These are phyloP conservation scores for Moricandia moricandioides DNA, from an alignment of 345 rosid species.

Conservation along the genomic window DNA sequence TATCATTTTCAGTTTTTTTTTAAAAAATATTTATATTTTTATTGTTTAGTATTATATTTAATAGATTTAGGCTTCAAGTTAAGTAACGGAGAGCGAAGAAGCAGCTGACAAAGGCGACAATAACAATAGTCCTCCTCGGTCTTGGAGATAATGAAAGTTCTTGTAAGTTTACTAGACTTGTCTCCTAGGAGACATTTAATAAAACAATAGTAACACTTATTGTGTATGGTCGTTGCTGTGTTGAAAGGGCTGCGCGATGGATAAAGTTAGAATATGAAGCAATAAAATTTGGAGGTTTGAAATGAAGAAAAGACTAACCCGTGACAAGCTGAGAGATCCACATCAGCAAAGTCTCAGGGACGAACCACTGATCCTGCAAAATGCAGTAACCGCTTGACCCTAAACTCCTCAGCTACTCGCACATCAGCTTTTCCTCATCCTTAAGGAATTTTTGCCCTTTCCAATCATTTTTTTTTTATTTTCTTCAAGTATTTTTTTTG, in stretches of 20 bases:
- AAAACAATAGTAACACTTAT: too few relatives aligned
- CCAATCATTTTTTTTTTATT: neutral
- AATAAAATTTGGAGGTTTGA: neutral
- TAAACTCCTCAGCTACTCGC: constrained; percentile 1
- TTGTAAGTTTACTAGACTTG: neutral
- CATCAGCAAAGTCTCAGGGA: constrained; percentile 3
- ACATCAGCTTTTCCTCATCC: constrained; percentile 13
- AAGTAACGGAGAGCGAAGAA: neutral
- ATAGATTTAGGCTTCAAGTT: neutral
- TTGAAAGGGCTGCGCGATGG: constrained; percentile 18
- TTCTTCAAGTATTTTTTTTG: too few relatives aligned
- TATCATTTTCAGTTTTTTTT: neutral
- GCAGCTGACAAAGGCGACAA: neutral
- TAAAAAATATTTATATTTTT: neutral
- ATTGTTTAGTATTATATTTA: too few relatives aligned
- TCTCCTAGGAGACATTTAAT: neutral
- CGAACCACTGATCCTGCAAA: constrained; percentile 6
- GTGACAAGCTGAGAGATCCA: constrained; percentile 22
- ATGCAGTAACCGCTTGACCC: constrained; percentile 16
- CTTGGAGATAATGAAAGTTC: neutral
- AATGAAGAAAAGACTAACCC: neutral
- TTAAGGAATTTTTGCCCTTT: constrained; percentile 1
- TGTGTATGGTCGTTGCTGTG: constrained; percentile 8
- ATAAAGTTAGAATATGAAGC: constrained; percentile 12
- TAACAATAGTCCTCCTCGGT: neutral